Evolutionary conservation across 2,329 filamentous ascomycete species (phyloP), one percentile per base, ranked within the genome.

Genomic region (Pseudogymnoascus sp.): DNA sequence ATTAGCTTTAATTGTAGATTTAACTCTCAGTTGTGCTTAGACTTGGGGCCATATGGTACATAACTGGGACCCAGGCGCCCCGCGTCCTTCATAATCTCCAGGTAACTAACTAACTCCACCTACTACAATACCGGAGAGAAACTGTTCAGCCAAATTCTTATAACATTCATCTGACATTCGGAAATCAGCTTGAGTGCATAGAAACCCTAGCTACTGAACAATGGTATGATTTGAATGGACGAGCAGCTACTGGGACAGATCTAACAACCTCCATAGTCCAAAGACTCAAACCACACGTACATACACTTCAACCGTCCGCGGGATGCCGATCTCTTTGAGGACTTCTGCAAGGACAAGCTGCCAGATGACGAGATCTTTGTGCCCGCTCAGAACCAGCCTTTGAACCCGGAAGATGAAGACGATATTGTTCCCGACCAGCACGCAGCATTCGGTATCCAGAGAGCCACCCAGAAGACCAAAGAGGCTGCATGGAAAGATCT

Each of bases 391-490:
- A 85, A 92, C 72, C 89, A 91, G 73, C 91, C 90, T 41, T 82
- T 92, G 72, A 93, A 95, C 73, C 90, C 91, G 0, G 90, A 95
- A 75, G 90, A 95, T 73, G 90, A 95, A 76, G 91, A 95, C 72
- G 90, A 95, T 71, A 89, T 95, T 3, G 90, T 95, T 4, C 90
- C 91, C 0, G 90, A 95, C 75, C 90, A 95, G 77, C 90, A 95
- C 72, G 90, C 90, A 11, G 91, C 90, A 0, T 95, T 95, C 73
- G 91, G 90, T 40, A 95, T 96, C 70, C 86, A 90, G 74, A 84
- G 89, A 68, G 90, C 90, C 8, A 93, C 89, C 14, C 88, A 91
- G 76, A 83, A 83, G 67, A 81, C 80, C 69, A 83, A 82, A 70
- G 89, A 92, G 76, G 82, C 88, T 1, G 86, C 86, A 6, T 96